Conservation (phyloP, 2,329 filamentous ascomycete genomes). For the Aspergillus sp. region DNA sequence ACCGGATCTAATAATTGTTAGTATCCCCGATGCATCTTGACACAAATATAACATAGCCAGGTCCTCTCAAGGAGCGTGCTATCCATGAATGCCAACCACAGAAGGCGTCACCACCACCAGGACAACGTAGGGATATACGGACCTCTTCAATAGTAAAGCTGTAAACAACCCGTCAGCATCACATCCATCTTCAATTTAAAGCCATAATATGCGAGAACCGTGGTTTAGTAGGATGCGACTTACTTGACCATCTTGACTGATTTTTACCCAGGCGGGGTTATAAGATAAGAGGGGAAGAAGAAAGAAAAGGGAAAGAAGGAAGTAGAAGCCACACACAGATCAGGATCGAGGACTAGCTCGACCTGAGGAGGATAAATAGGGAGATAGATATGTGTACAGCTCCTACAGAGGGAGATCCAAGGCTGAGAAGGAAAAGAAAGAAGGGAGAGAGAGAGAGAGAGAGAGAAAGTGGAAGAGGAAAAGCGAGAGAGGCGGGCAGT, state of each 20-base stretch:
- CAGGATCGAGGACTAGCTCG: conserved; percentile 39
- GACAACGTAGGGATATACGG: conserved; percentile 29
- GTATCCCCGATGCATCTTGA: conserved; percentile 4
- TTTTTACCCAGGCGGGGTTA: conserved; percentile 35
- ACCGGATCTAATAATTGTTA: conserved; percentile 34
- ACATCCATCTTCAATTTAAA: not conserved
- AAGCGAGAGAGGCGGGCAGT: not conserved
- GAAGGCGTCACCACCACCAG: too few relatives aligned
- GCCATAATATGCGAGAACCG: not conserved
- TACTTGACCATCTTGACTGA: conserved; percentile 99
- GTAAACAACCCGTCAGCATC: conserved; percentile 27
- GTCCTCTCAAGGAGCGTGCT: too few relatives aligned
- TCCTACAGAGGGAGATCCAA: conserved; percentile 28
- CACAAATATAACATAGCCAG: not conserved
- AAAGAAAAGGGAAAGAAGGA: conserved; percentile 14
- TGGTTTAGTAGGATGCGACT: conserved; percentile 41
- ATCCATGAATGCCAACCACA: conserved; percentile 1
- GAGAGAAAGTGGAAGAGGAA: conserved; percentile 11
- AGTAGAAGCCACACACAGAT: conserved; percentile 30
- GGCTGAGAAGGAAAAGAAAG: conserved; percentile 22
- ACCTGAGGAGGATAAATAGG: conserved; percentile 27
- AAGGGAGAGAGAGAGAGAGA: conserved; percentile 19
- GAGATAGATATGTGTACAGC: conserved; percentile 32
- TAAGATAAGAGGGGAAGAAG: conserved; percentile 2
- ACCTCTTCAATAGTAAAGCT: conserved; percentile 97